phyloP scores from a whole-genome alignment of 2,329 filamentous ascomycete genomes.

The Exutisphaerella laricina region DNA sequence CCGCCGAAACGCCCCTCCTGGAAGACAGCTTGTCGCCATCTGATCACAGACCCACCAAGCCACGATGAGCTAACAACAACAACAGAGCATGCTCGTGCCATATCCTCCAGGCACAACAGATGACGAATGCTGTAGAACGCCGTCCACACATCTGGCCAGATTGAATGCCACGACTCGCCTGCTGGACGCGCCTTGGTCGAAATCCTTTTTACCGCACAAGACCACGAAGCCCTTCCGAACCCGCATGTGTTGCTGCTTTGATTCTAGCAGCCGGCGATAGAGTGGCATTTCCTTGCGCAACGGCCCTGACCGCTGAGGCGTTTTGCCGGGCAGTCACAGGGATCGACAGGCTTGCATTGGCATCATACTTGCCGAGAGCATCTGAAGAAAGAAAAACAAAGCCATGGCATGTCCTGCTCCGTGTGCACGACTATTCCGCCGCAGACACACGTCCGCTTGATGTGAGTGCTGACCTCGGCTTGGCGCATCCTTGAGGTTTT shows the following conservation, averaged over 20 bases:
- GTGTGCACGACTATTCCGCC: not conserved
- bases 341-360: constrained; percentile 17
- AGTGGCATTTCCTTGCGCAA: constrained; percentile 16
- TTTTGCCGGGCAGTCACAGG: constrained; percentile 1
- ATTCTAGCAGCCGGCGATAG: constrained; percentile 7
- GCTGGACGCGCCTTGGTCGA: not conserved
- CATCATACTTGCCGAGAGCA: constrained; percentile 9
- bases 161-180: not conserved
- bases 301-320: constrained; percentile 10
- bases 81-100: constrained; percentile 5
- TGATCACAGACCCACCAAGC: constrained; percentile 3
- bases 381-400: not conserved
- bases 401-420: not conserved
- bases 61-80: constrained; percentile 3
- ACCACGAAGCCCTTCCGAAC: too few species aligned
- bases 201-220: constrained; percentile 3
- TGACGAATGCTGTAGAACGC: constrained; percentile 6
- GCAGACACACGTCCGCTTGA: constrained; percentile 4
- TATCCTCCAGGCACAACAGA: constrained; percentile 2
- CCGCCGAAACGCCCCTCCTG: constrained; percentile 8
- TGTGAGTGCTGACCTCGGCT: constrained; percentile 13
- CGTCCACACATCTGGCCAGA: not conserved
- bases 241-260: constrained; percentile 4
- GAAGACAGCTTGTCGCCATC: not conserved
- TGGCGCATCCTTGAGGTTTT: constrained; percentile 11